Evolutionary conservation across 1,284 basidiomycete genomes (phyloP).

Genomic region (Cryptococcus sp.): DNA sequence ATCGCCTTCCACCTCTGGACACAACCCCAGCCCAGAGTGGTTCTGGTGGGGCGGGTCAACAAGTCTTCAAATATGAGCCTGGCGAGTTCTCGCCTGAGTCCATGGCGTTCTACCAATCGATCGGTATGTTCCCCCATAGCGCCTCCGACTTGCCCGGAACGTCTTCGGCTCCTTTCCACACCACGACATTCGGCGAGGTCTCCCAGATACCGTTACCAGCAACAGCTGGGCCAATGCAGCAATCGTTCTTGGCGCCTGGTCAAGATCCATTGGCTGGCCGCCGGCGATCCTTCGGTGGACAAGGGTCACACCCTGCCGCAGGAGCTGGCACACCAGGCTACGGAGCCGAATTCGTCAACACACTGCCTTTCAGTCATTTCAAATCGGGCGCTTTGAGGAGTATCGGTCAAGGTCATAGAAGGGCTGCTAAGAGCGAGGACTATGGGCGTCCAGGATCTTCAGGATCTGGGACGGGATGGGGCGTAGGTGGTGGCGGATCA

Average conservation of each 20-base stretch:
- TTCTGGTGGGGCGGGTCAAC: constrained; percentile 1
- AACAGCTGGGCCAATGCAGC: constrained; percentile 21
- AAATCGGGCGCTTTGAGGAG: constrained; percentile 29
- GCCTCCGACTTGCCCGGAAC: constrained; percentile 31
- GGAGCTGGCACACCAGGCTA: constrained; percentile 51
- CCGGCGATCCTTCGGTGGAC: constrained; percentile 38
- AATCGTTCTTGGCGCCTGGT: constrained; percentile 18
- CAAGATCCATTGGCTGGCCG: constrained; percentile 9
- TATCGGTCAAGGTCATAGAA: constrained; percentile 33
- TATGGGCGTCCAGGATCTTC: constrained; percentile 25
- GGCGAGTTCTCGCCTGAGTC: constrained; percentile 47
- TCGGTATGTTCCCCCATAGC: constrained; percentile 30
- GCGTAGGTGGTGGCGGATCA: constrained; percentile 45
- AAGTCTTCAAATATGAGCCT: constrained; percentile 34
- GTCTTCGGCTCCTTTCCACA: constrained; percentile 33
- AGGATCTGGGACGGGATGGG: constrained; percentile 40
- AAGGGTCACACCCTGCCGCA: constrained; percentile 43
- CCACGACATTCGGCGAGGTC: constrained; percentile 31
- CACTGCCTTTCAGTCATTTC: constrained; percentile 21
- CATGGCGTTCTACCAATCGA: constrained; percentile 42
- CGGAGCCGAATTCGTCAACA: constrained; percentile 38
- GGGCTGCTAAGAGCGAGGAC: constrained; percentile 50
- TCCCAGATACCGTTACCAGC: constrained; percentile 7
- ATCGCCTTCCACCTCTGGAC: constrained; percentile 25
- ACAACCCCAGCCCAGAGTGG: constrained; percentile 12